Base-by-base conservation (phyloP, 306 rosid species). In the Senna siamea region DNA sequence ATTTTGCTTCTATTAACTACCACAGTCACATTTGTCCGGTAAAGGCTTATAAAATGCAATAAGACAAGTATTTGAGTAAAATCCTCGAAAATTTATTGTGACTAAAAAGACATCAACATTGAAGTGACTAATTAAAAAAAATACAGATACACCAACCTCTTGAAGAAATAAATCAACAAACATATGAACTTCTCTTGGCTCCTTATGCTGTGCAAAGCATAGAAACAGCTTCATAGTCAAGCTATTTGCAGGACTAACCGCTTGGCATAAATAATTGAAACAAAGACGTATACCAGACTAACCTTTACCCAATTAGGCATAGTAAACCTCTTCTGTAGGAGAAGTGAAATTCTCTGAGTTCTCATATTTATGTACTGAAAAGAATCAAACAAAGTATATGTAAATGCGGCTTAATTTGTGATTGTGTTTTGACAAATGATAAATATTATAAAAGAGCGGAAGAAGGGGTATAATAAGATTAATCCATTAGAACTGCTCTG, bases 161-260 rank as follows among this genome's bases (percentile, higher is more conserved):
- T 91, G 95, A 55, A 89, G 91, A 83, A 91, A 92, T 68, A 94
- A 83, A 86, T 91, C 98, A 56, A 91, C 92, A 70, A 94, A 92
- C 93, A 91, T 94, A 82, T 90, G 97, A 87, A 94, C 96, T 84
- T 91, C 98, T 74, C 96, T 83, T 44, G 98, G 98, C 86, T 91
- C 98, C 89, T 91, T 94, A 81, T 91, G 97, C 96, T 94, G 97
- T 51, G 62, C 78, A 79, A 79, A 82, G 77, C 53, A 75, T n/a
- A 69, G 7, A 60, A 55, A 61, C 52, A 70, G 69, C 61, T 38
- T 61, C 55, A 69, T 76, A 87, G 26, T 66, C 72, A 77, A 58
- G 59, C 52, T 38, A 72, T 61, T 69, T 54, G 30, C 46, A 72
- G 47, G 59, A 48, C 43, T 63, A 47, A 64, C 17, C 54, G 77